Evolutionary conservation across 805 yeast species (phyloP).

Genomic region (Kluyveromyces wickerhamii): DNA sequence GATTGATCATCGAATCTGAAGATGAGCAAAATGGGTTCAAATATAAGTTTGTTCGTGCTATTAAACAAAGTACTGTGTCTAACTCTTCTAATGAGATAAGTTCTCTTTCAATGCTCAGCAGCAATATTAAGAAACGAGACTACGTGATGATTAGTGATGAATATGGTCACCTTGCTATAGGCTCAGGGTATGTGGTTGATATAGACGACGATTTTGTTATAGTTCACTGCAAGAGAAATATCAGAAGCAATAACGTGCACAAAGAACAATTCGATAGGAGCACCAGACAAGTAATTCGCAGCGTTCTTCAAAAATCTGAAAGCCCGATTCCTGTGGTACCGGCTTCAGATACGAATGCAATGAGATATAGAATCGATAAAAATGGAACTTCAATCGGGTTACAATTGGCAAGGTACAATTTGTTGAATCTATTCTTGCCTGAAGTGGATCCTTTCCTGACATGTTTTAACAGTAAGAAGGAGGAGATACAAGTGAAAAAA

Average conservation of each 20-base stretch:
- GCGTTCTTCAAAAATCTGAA: conserved; percentile 32
- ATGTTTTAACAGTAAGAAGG: conserved; percentile 9
- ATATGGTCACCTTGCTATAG: conserved; percentile 64
- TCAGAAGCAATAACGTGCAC: conserved; percentile 32
- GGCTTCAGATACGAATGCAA: conserved; percentile 6
- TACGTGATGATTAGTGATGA: conserved; percentile 73
- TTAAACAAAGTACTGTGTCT: neutral
- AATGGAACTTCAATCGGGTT: conserved; percentile 72
- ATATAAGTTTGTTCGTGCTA: neutral
- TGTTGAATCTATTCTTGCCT: conserved; percentile 56
- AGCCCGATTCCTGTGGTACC: conserved; percentile 12
- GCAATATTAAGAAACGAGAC: conserved; percentile 54
- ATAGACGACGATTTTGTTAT: conserved; percentile 38
- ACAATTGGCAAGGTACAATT: conserved; percentile 67
- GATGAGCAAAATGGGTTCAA: neutral
- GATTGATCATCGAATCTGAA: neutral
- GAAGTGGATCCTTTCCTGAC: conserved; percentile 11
- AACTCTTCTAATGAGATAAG: no score
- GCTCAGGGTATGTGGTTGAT: conserved; percentile 48
- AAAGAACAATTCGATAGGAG: conserved; percentile 35
- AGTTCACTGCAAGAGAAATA: conserved; percentile 46
- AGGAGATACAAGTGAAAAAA: conserved; percentile 11
- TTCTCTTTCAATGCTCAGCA: conserved; percentile 21
- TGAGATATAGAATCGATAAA: conserved; percentile 60
- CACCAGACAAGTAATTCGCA: conserved; percentile 43